Conservation (phyloP, 2,329 filamentous ascomycete species). For the Penicillium concentricum region DNA sequence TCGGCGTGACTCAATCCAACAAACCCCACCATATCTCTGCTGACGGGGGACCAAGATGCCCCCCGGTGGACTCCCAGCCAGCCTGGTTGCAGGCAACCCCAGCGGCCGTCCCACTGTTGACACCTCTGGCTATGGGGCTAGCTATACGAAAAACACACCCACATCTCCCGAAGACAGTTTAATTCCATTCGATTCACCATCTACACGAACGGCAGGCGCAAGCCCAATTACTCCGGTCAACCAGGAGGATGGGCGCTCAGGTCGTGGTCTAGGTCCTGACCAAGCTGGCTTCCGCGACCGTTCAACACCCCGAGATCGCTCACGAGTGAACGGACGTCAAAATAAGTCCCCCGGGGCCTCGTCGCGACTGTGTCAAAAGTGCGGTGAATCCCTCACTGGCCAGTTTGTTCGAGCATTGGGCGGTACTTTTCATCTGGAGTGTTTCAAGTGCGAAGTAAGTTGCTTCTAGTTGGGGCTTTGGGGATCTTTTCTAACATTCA, state of each 20-base stretch:
- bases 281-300: conserved; percentile 33
- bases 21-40: conserved; percentile 6
- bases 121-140: conserved; percentile 36
- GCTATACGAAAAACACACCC: conserved; percentile 39
- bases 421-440: conserved; percentile 94
- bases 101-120: conserved; percentile 39
- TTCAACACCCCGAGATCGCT: conserved; percentile 36
- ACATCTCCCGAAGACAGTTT: conserved; percentile 41
- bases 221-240: conserved; percentile 26
- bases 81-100: conserved; percentile 45
- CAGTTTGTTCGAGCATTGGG: conserved; percentile 94
- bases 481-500: conserved; percentile 20
- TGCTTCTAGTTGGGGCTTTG: background rate
- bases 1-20: conserved; percentile 12
- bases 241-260: conserved; percentile 32
- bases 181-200: conserved; percentile 37
- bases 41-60: conserved; percentile 39
- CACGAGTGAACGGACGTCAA: conserved; percentile 37
- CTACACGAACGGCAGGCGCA: conserved; percentile 27
- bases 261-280: conserved; percentile 36
- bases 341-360: conserved; percentile 39
- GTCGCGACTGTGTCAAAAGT: conserved; percentile 73
- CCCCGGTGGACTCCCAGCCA: conserved; percentile 44
- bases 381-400: conserved; percentile 79
- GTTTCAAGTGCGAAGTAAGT: conserved; percentile 93